Base-by-base conservation (phyloP, 352 stramenopile species). In the Achlya hypogyna region DNA sequence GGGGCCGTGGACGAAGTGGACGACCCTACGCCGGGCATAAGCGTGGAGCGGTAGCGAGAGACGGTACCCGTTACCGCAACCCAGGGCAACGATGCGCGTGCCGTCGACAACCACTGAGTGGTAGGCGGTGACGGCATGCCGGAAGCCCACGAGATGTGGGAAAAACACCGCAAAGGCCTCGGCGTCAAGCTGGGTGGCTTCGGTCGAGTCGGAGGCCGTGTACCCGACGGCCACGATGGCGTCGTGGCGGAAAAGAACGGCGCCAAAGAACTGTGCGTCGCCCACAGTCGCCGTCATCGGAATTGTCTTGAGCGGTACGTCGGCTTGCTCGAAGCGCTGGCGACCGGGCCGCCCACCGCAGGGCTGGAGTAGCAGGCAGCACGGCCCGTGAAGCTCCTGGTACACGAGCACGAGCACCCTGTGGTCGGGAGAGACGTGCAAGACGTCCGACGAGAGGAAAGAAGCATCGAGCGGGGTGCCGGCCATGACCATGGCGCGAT, bases 81-180 rank as follows among this genome's bases (percentile, higher is more conserved):
- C 54, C 4, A 64, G 38, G 6, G 54, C 54, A 22, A 64, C 12
- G 34, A 64, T 16, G 22, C 54, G 54, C 40, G 32, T 64, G 32
- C 29, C 54, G 22, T 47, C 38, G 40, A 25, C 18, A 3, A 22
- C 18, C 16, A 32, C 35, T 20, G 54, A 51, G 27, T 64, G 54
- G 2, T 64, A 64, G 8, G 54, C 29, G 8, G 34, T 45, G 0
- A 64, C 54, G 23, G 12, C 32, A n/a, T 52, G 35, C 14, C 8
- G 35, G 35, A 45, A 64, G n/a, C 47, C 54, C 1, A 64, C 54
- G 18, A 64, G 28, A 2, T 64, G 54, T 6, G 54, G 54, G 29
- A 64, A 64, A 38, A 64, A 64, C 35, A 22, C 22, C 9, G 54
- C 54, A 27, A 64, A 64, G 2, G 6, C 10, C 6, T 64, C 54